Conservation (phyloP, 2,329 filamentous ascomycete genomes). For the Colletotrichum sansevieriae region DNA sequence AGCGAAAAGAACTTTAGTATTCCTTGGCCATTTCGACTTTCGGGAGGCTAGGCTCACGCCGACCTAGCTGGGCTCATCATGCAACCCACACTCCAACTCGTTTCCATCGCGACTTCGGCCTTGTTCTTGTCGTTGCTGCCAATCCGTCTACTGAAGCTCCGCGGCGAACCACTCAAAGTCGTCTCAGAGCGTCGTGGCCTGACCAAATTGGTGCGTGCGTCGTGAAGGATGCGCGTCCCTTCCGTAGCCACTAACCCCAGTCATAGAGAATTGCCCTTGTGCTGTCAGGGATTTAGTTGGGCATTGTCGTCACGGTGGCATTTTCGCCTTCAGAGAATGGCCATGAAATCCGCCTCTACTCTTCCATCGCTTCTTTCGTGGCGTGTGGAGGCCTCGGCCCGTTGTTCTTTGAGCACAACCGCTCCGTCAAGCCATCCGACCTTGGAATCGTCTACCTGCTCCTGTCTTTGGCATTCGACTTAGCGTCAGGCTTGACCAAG, state of each 20-base stretch:
- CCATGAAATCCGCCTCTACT: not conserved
- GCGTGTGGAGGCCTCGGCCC: slow-evolving; percentile 13
- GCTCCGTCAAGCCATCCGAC: slow-evolving; percentile 21
- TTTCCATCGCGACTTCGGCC: not conserved
- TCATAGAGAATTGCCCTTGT: slow-evolving; percentile 3
- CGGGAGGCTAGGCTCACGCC: too few species aligned
- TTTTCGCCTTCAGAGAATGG: too few species aligned
- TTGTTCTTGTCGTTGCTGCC: slow-evolving; percentile 7
- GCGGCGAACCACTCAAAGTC: slow-evolving; percentile 10
- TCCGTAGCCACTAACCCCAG: not conserved
- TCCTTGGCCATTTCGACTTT: too few species aligned
- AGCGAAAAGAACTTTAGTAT: too few species aligned
- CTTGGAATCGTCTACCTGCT: slow-evolving; percentile 12
- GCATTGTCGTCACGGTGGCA: not conserved
- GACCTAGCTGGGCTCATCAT: too few species aligned
- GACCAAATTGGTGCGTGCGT: not conserved
- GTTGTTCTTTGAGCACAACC: slow-evolving; percentile 12
- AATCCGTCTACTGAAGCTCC: slow-evolving; percentile 7
- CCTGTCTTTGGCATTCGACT: not conserved
- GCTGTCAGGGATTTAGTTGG: too few species aligned
- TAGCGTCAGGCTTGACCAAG: too few species aligned
- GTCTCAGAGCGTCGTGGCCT: not conserved
- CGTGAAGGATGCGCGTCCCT: not conserved
- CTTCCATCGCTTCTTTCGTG: not conserved
- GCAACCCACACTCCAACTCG: too few species aligned